Evolutionary conservation across 768 basidiomycete genomes (phyloP).

Genomic region (Suillus clintonianus): DNA sequence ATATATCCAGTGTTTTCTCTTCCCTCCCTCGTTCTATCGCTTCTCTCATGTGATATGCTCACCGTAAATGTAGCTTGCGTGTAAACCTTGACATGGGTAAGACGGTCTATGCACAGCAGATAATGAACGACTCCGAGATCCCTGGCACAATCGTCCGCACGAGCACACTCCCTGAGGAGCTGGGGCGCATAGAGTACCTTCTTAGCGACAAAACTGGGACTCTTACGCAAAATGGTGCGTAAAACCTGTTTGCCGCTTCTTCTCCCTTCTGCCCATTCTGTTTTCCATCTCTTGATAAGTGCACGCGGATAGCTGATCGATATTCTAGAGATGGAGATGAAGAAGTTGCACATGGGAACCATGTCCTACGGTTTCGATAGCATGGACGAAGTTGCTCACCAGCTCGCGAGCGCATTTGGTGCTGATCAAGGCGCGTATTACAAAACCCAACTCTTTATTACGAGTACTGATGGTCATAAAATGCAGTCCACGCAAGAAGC

Average conservation of each 20-base stretch:
- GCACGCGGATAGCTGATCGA: neutral
- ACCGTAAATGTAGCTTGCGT: conserved; percentile 64
- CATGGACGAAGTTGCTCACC: conserved; percentile 98
- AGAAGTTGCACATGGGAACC: conserved; percentile 97
- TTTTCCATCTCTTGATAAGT: neutral
- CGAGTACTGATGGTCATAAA: neutral
- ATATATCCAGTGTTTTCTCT: neutral
- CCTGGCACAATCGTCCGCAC: conserved; percentile 95
- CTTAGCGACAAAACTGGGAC: conserved; percentile 99
- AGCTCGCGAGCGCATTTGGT: conserved; percentile 85
- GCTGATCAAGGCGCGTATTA: conserved; percentile 51
- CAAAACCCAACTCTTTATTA: neutral
- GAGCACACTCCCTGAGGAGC: conserved; percentile 95
- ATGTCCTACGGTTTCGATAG: conserved; percentile 96
- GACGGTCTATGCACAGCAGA: conserved; percentile 94
- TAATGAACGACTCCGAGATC: conserved; percentile 92
- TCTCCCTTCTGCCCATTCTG: neutral
- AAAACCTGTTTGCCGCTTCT: neutral
- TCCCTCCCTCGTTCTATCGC: neutral
- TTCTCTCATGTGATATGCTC: neutral
- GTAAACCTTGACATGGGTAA: conserved; percentile 99
- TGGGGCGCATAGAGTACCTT: conserved; percentile 93
- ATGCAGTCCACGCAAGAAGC: conserved; percentile 44
- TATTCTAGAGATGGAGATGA: conserved; percentile 94
- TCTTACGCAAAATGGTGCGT: conserved; percentile 90